A percentile compares a stretch with the other conserved stretches of the same genome.
These are phyloP conservation scores for Amanita subjunquillea DNA, from an alignment of 768 basidiomycete species.

Conservation along the genomic window DNA sequence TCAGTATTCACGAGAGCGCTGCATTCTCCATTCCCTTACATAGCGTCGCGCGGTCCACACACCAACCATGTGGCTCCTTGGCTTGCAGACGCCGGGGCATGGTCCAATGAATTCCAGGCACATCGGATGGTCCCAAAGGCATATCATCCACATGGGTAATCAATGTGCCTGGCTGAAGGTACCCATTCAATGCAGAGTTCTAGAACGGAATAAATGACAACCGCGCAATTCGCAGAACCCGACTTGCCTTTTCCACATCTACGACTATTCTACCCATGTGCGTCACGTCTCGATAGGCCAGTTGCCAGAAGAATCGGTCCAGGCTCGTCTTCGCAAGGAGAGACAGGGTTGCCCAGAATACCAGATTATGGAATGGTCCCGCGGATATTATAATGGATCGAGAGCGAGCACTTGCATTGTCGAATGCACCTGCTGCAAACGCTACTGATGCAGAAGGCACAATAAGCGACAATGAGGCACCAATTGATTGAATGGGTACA, in stretches of 20 bases:
- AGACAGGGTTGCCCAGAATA: constrained; percentile 41
- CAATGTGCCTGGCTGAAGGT: constrained; percentile 47
- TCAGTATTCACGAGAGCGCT: background rate
- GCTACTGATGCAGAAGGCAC: constrained; percentile 71
- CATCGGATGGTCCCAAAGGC: constrained; percentile 21
- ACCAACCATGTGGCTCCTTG: constrained; percentile 45
- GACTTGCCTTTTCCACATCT: constrained; percentile 40
- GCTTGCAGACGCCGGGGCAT: constrained; percentile 19
- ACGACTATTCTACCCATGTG: constrained; percentile 45
- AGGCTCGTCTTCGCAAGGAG: constrained; percentile 22
- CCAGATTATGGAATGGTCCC: constrained; percentile 72
- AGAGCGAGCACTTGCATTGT: constrained; percentile 26
- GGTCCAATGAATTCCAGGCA: constrained; percentile 32
- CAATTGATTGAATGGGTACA: constrained; percentile 51
- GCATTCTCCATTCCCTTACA: constrained; percentile 9
- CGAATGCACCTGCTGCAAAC: constrained; percentile 34
- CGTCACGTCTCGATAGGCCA: constrained; percentile 47
- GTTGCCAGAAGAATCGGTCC: constrained; percentile 17
- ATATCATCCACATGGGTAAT: constrained; percentile 61
- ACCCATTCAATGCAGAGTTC: constrained; percentile 50
- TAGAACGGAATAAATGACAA: constrained; percentile 15
- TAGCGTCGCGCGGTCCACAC: constrained; percentile 23
- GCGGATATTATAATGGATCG: constrained; percentile 58
- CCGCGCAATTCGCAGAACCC: background rate
- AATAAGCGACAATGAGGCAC: constrained; percentile 48